A percentile compares a stretch with the other conserved stretches of the same genome.
Conservation (phyloP, 164 flowering plant genomes). For the Berberis thunbergii region DNA sequence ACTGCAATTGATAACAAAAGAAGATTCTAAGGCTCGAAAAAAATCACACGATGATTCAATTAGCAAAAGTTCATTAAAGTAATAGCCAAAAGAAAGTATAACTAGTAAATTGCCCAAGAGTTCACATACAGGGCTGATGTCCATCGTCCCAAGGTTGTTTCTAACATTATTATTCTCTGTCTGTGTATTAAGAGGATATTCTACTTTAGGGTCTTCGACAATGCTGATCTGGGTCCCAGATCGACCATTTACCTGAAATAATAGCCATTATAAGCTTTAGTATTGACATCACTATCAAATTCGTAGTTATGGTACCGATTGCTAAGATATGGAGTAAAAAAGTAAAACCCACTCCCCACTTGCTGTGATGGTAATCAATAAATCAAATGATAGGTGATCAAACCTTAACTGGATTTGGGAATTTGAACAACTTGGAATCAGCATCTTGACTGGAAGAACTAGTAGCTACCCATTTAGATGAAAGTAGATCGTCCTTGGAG, state of each 20-base stretch:
- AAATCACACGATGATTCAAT: too few relatives aligned
- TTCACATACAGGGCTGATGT: constrained; percentile 53
- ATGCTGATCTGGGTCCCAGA: constrained; percentile 15
- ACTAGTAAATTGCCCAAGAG: neutral
- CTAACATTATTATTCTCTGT: constrained; percentile 19
- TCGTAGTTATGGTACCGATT: neutral
- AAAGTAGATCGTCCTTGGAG: constrained; percentile 14
- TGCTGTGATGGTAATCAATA: neutral
- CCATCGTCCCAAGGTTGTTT: constrained; percentile 48
- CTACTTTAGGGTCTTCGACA: constrained; percentile 27
- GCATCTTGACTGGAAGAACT: constrained; percentile 15
- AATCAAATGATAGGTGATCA: constrained; percentile 3
- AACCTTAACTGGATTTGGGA: constrained; percentile 26
- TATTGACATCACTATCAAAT: neutral
- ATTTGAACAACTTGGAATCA: constrained; percentile 19
- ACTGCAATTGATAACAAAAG: too few relatives aligned
- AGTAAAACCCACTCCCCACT: neutral
- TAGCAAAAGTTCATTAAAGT: too few relatives aligned
- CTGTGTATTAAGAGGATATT: constrained; percentile 15
- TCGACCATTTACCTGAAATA: constrained; percentile 26
- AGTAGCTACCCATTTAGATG: constrained; percentile 14
- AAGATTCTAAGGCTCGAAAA: too few relatives aligned
- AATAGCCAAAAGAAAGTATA: neutral
- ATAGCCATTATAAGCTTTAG: neutral
- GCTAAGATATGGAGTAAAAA: too few relatives aligned